Conservation (phyloP, 2,329 filamentous ascomycete species). For the Fusarium robinianum region DNA sequence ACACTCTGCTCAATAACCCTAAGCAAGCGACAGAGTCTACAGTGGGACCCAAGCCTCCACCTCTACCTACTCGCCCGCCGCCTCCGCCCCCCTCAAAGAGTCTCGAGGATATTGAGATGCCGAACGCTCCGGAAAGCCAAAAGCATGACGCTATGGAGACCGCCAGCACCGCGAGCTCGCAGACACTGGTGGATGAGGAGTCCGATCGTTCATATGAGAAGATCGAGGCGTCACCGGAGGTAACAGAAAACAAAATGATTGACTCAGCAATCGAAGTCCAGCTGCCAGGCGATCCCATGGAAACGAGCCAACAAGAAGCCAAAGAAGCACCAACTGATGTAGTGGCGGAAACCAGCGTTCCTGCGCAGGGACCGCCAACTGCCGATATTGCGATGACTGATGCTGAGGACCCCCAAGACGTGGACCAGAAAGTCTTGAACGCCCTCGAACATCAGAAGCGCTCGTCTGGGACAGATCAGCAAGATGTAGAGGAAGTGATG, state of each 20-base stretch:
- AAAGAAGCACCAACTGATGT: constrained; percentile 7
- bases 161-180: constrained; percentile 55
- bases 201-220: constrained; percentile 45
- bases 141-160: constrained; percentile 43
- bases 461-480: constrained; percentile 68
- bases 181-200: constrained; percentile 54
- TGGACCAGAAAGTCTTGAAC: constrained; percentile 53
- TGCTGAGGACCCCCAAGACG: constrained; percentile 40
- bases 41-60: constrained; percentile 46
- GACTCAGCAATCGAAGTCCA: constrained; percentile 32
- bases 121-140: constrained; percentile 41
- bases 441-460: constrained; percentile 52
- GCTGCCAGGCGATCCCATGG: constrained; percentile 20
- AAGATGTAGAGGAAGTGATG: constrained; percentile 96
- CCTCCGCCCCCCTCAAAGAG: constrained; percentile 43
- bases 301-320: constrained; percentile 4
- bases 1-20: constrained; percentile 42
- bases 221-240: constrained; percentile 30
- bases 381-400: constrained; percentile 40
- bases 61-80: constrained; percentile 55
- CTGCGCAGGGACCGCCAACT: neutral
- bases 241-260: constrained; percentile 30
- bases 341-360: constrained; percentile 11
- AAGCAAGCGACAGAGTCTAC: constrained; percentile 37
- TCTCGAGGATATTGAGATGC: constrained; percentile 42